Conservation (phyloP, 495 filamentous ascomycete species). For the Aspergillus homomorphus region DNA sequence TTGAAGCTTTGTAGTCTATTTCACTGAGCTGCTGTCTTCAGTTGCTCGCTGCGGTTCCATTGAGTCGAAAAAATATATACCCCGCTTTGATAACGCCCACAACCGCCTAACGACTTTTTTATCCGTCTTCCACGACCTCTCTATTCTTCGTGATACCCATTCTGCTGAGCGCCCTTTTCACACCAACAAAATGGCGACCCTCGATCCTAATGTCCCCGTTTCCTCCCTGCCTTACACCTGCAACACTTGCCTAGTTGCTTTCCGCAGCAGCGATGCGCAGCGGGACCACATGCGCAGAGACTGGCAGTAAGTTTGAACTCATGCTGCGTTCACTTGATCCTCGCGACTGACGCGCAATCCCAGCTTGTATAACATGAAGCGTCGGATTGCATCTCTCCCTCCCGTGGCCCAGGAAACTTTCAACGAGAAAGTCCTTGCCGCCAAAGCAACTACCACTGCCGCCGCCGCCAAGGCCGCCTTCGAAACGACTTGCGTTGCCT, state of each 20-base stretch:
- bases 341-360: background rate
- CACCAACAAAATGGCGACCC: constrained; percentile 9
- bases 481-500: constrained; percentile 76
- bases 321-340: background rate
- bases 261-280: constrained; percentile 90
- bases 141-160: background rate
- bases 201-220: constrained; percentile 6
- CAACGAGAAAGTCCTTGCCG: constrained; percentile 93
- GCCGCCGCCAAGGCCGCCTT: constrained; percentile 87
- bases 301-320: constrained; percentile 76
- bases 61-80: background rate
- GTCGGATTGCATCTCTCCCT: constrained; percentile 85
- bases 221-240: constrained; percentile 86
- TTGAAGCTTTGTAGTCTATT: background rate
- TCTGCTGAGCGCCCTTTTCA: background rate
- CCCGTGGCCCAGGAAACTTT: constrained; percentile 91
- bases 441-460: constrained; percentile 76
- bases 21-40: background rate
- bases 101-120: constrained; percentile 3
- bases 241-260: constrained; percentile 96
- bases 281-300: constrained; percentile 93
- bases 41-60: background rate
- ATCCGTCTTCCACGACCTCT: background rate
- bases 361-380: constrained; percentile 96
- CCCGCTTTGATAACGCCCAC: constrained; percentile 1